Percentiles rank a stretch among this genome's conserved stretches.
Conservation (phyloP, 352 stramenopile species). For the Plasmopara viticola region DNA sequence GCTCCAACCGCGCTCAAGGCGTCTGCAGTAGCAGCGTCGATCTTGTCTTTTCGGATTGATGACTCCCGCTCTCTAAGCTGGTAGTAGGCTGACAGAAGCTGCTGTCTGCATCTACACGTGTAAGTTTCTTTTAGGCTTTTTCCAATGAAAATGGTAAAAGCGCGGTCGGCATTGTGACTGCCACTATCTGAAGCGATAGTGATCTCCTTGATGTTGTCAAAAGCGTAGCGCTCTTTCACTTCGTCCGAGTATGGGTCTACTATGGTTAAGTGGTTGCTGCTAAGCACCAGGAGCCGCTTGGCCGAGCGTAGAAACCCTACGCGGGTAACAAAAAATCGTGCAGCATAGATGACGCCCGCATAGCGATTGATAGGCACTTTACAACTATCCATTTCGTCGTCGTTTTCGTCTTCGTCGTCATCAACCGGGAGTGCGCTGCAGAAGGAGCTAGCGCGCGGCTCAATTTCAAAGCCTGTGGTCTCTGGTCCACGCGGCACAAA, state of each 20-base stretch:
- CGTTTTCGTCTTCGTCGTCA: slow-evolving; percentile 30
- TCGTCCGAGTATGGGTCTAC: slow-evolving; percentile 82
- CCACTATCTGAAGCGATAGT: slow-evolving; percentile 65
- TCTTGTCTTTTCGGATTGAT: slow-evolving; percentile 56
- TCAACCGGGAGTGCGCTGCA: slow-evolving; percentile 20
- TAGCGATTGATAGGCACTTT: slow-evolving; percentile 62
- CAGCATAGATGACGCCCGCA: slow-evolving; percentile 76
- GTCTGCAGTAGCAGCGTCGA: slow-evolving; percentile 40
- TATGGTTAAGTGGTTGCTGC: slow-evolving; percentile 72
- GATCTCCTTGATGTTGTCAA: slow-evolving; percentile 87
- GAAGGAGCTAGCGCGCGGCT: slow-evolving; percentile 28
- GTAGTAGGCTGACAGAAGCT: slow-evolving; percentile 83
- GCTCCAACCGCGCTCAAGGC: slow-evolving; percentile 34
- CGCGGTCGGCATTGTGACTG: slow-evolving; percentile 57
- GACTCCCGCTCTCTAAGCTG: slow-evolving; percentile 74
- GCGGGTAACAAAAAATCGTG: slow-evolving; percentile 81
- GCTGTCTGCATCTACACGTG: slow-evolving; percentile 74
- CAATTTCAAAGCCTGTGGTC: slow-evolving; percentile 52
- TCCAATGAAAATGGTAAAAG: slow-evolving; percentile 80
- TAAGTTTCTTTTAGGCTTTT: slow-evolving; percentile 87
- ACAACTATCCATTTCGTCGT: slow-evolving; percentile 39
- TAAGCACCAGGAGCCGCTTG: slow-evolving; percentile 77
- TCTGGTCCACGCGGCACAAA: slow-evolving; percentile 66
- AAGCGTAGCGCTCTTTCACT: slow-evolving; percentile 81
- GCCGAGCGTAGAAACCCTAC: slow-evolving; percentile 74